Evolutionary conservation across 177 flowering plant species (phyloP).

Genomic region (Vitis hybrid): DNA sequence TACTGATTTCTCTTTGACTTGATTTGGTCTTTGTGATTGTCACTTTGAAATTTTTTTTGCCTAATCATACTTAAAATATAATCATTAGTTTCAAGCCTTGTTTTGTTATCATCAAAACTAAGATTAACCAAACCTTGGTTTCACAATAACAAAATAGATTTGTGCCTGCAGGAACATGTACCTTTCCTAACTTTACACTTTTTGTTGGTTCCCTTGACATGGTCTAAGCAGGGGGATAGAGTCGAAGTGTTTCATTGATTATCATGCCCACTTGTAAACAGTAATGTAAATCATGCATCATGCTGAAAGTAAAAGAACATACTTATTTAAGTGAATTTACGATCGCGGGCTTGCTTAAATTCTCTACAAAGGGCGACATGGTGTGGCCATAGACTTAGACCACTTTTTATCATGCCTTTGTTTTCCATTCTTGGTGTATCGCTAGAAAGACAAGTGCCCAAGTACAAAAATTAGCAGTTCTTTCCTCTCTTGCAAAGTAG

Average conservation of each 20-base stretch:
- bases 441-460: slow-evolving; percentile 68
- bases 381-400: slow-evolving; percentile 24
- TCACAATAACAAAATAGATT: slow-evolving; percentile 54
- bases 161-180: slow-evolving; percentile 1
- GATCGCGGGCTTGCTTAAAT: slow-evolving; percentile 43
- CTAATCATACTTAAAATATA: slow-evolving; percentile 25
- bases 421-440: slow-evolving; percentile 73
- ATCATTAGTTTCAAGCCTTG: too few relatives aligned
- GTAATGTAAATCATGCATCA: too few relatives aligned
- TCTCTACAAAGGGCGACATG: slow-evolving; percentile 41
- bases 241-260: too few relatives aligned
- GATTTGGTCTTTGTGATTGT: too few relatives aligned
- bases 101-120: too few relatives aligned
- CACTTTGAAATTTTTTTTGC: accelerated
- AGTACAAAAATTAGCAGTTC: slow-evolving; percentile 53
- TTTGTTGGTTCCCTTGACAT: too few relatives aligned
- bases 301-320: too few relatives aligned
- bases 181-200: too few relatives aligned
- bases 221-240: slow-evolving; percentile 7
- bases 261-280: too few relatives aligned
- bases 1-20: too few relatives aligned
- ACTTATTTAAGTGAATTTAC: slow-evolving; percentile 31
- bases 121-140: neutral
- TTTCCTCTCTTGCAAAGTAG: slow-evolving; percentile 76
- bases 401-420: slow-evolving; percentile 62